Base-by-base conservation (phyloP, 78 protist species). In the Dictyostelium firmibasis region DNA sequence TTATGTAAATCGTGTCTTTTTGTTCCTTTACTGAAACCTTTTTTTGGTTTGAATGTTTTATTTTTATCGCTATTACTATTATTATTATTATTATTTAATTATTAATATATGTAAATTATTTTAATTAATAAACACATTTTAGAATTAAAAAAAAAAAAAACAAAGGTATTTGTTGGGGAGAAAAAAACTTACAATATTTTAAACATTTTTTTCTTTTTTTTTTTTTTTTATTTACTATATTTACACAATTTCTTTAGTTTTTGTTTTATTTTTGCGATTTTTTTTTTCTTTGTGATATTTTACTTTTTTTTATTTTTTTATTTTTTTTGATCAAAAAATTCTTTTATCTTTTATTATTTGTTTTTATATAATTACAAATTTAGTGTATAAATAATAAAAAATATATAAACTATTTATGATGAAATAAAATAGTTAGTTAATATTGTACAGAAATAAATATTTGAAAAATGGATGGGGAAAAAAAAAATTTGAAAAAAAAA, bases 1-100 rank as follows among this genome's bases (percentile, higher is more conserved):
- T 81, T 69, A n/a, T 95, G 84, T n/a, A 95, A 50, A 60, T 95
- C 89, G 50, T 86, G 86, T 84, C 84, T 72, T 78, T 88, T 86
- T 20, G 97, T 91, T 33, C 92, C 93, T 41, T 86, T 81, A 29
- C 81, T 86, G 64, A 85, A 77, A 18, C 83, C 84, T 53, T 95
- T 95, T 43, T 95, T 95, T 82, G 97, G 91, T 69, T 86, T 84
- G 25, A 95, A 79, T n/a, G 92, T 84, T 69, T 95, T 78, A 76
- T 91, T 86, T 88, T 95, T 95, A 43, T 95, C 86, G 31, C 96
- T 93, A 88, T 36, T 77, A 43, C 83, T 77, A 41, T n/a, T 57
- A 23, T 57, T 57, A 10, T 44, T 44, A 0, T 4, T 4, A 14
- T 57, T 18, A 14, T 57, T 6, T 20, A 4, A 0, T 57, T 57